phyloP scores from a whole-genome alignment of 179 eudicot species.

The Spergularia azorica region DNA sequence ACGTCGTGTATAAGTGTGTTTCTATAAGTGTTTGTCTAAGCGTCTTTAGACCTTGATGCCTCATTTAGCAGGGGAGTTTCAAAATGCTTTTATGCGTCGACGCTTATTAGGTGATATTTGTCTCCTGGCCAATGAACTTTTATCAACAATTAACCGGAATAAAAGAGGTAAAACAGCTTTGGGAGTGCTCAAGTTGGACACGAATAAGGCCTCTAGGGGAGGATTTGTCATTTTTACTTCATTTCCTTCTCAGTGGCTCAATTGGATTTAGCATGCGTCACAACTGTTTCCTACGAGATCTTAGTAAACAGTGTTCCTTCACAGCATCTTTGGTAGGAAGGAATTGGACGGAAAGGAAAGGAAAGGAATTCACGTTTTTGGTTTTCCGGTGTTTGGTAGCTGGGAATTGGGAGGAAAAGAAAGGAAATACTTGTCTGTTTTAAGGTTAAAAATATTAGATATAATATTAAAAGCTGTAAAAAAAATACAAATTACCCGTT shows the following conservation, averaged over 20 bases:
- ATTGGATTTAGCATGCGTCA: background rate
- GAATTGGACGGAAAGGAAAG: no score
- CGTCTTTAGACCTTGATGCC: background rate
- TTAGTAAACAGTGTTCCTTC: no score
- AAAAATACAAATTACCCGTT: no score
- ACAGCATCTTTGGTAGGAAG: no score
- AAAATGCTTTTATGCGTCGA: background rate
- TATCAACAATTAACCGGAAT: background rate
- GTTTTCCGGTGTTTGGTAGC: no score
- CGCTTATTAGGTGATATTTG: background rate
- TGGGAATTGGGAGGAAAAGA: no score
- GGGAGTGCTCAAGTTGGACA: background rate
- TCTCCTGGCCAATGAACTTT: background rate
- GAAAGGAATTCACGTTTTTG: no score
- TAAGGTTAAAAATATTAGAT: no score
- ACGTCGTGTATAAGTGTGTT: background rate
- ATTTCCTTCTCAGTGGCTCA: background rate
- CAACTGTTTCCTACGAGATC: background rate
- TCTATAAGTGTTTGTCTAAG: background rate
- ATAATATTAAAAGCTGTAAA: no score
- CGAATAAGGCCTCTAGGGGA: background rate
- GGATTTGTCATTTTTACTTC: background rate
- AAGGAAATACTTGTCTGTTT: no score
- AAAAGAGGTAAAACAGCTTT: background rate
- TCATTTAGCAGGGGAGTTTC: background rate